These are phyloP conservation scores for Tylopilus orsonianus DNA, from an alignment of 1,284 basidiomycete genomes.

Conservation along the genomic window DNA sequence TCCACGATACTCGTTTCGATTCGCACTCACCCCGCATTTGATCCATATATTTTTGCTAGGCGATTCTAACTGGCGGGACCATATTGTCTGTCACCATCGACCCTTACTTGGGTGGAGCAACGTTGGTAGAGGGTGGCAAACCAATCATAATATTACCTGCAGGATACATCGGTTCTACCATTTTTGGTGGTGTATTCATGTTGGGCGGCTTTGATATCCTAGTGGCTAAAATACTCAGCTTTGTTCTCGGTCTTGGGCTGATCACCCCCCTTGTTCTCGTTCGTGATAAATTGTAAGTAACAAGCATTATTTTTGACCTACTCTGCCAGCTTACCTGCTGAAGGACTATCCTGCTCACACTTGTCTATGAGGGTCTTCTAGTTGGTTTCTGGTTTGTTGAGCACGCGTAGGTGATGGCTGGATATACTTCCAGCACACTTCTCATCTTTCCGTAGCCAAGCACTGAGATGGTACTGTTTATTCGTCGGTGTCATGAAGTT, in stretches of 20 bases:
- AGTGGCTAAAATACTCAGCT: slow-evolving; percentile 79
- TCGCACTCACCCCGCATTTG: slow-evolving; percentile 8
- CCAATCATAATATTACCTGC: slow-evolving; percentile 69
- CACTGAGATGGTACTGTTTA: slow-evolving; percentile 78
- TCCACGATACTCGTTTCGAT: neutral
- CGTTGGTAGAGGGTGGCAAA: slow-evolving; percentile 71
- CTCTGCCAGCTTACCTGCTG: slow-evolving; percentile 12
- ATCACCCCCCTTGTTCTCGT: slow-evolving; percentile 75
- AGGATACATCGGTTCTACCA: slow-evolving; percentile 76
- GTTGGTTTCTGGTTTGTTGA: slow-evolving; percentile 85
- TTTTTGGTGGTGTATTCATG: slow-evolving; percentile 76
- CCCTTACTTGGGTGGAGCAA: slow-evolving; percentile 77
- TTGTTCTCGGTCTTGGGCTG: slow-evolving; percentile 74
- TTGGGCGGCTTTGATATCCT: slow-evolving; percentile 78
- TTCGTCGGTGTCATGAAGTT: slow-evolving; percentile 84
- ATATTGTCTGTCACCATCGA: slow-evolving; percentile 78
- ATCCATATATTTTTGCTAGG: slow-evolving; percentile 41
- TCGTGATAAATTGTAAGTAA: slow-evolving; percentile 75
- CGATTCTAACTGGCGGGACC: slow-evolving; percentile 72
- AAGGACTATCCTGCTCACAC: slow-evolving; percentile 76
- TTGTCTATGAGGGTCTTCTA: slow-evolving; percentile 71
- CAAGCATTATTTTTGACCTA: neutral
- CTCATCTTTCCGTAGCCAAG: slow-evolving; percentile 41
- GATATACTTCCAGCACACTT: slow-evolving; percentile 5
- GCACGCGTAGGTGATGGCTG: slow-evolving; percentile 59